A percentile compares a stretch with the other conserved stretches of the same genome.
Conservation (phyloP, 495 filamentous ascomycete species). For the Aspergillus carlsbadensis region DNA sequence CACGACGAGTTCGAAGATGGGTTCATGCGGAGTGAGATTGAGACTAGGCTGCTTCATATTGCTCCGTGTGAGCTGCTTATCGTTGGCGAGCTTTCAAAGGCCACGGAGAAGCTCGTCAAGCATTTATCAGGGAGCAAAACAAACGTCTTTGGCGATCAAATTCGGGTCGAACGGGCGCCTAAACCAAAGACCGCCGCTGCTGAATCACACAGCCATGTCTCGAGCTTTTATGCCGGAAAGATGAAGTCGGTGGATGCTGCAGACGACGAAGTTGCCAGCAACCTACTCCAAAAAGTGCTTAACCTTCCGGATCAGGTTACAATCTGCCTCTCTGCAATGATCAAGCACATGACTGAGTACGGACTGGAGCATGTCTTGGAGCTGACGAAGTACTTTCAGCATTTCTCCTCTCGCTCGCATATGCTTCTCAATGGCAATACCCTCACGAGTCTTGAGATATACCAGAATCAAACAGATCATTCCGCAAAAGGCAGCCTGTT, state of each 20-base stretch:
- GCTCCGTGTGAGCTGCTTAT: slow-evolving; percentile 96
- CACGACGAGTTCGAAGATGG: slow-evolving; percentile 97
- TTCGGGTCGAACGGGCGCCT: slow-evolving; percentile 74
- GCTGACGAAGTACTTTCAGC: slow-evolving; percentile 95
- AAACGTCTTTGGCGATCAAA: slow-evolving; percentile 90
- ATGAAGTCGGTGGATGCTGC: slow-evolving; percentile 58
- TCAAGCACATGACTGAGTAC: slow-evolving; percentile 89
- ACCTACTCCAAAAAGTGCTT: slow-evolving; percentile 81
- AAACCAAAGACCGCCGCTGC: slow-evolving; percentile 80
- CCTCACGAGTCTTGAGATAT: slow-evolving; percentile 89
- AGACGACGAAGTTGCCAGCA: slow-evolving; percentile 49
- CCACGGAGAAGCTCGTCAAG: slow-evolving; percentile 88
- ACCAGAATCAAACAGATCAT: slow-evolving; percentile 91
- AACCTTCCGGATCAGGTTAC: slow-evolving; percentile 82
- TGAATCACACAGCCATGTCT: slow-evolving; percentile 83
- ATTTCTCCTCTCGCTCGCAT: slow-evolving; percentile 89
- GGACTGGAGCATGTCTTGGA: slow-evolving; percentile 96
- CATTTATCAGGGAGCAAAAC: slow-evolving; percentile 86
- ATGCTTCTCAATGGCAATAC: slow-evolving; percentile 98
- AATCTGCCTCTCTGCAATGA: slow-evolving; percentile 94
- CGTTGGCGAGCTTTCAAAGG: slow-evolving; percentile 87
- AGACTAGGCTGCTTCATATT: slow-evolving; percentile 91
- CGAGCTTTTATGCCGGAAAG: slow-evolving; percentile 90
- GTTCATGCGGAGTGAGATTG: slow-evolving; percentile 96
- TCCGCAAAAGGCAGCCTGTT: slow-evolving; percentile 85